Conservation (phyloP, 176 grass and related monocot species). For the Musa acuminata region DNA sequence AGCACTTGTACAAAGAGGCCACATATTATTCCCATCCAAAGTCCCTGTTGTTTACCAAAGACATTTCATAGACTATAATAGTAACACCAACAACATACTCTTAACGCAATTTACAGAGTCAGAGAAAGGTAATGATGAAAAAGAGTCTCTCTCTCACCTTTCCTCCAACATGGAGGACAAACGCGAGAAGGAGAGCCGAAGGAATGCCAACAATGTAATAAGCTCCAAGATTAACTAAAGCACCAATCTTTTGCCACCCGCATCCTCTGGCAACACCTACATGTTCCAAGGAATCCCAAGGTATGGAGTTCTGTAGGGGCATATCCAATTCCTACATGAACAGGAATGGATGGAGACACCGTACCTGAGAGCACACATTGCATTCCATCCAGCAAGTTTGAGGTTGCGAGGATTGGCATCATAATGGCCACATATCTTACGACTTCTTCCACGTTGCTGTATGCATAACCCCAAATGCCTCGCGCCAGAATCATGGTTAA, state of each 20-base stretch:
- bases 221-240: slow-evolving; percentile 53
- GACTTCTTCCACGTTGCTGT: slow-evolving; percentile 68
- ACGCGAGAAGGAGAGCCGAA: slow-evolving; percentile 46
- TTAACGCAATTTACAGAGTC: neutral
- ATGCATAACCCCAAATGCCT: slow-evolving; percentile 61
- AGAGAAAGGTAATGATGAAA: too few species aligned
- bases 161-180: slow-evolving; percentile 43
- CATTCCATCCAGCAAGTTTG: slow-evolving; percentile 55
- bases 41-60: slow-evolving; percentile 31
- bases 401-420: slow-evolving; percentile 57
- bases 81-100: neutral
- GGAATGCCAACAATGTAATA: slow-evolving; percentile 59
- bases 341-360: too few species aligned
- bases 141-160: slow-evolving; percentile 21
- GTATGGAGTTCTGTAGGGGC: slow-evolving; percentile 32
- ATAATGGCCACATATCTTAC: slow-evolving; percentile 57
- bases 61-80: neutral
- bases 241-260: slow-evolving; percentile 74
- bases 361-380: slow-evolving; percentile 80
- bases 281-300: slow-evolving; percentile 8
- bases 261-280: slow-evolving; percentile 65
- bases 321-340: neutral
- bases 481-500: slow-evolving; percentile 40
- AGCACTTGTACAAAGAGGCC: slow-evolving; percentile 47
- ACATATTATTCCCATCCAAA: slow-evolving; percentile 69